Percentiles rank a stretch among this genome's conserved stretches.
These are phyloP conservation scores for Candida sp. DNA, from an alignment of 1,139 yeast genomes.

Conservation along the genomic window DNA sequence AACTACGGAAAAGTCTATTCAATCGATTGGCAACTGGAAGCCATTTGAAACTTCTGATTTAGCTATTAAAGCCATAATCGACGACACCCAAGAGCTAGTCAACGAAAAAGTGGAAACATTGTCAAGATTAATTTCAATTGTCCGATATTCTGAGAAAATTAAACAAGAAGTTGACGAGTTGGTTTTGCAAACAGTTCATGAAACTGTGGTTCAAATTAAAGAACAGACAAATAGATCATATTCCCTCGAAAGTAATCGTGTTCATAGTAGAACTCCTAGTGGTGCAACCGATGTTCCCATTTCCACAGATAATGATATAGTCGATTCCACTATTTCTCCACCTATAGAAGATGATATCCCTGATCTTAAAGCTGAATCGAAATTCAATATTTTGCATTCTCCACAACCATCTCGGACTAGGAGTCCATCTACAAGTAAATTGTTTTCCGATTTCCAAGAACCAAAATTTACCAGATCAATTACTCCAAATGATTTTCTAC, in stretches of 20 bases:
- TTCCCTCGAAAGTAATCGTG: not conserved
- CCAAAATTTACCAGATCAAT: constrained; percentile 32
- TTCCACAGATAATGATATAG: constrained; percentile 3
- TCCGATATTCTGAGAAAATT: constrained; percentile 76
- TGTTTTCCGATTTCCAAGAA: constrained; percentile 24
- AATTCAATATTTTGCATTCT: constrained; percentile 13
- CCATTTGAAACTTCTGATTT: constrained; percentile 60
- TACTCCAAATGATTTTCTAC: constrained; percentile 39
- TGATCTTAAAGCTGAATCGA: not conserved
- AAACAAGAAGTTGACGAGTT: constrained; percentile 77
- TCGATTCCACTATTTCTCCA: not conserved
- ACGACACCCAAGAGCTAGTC: constrained; percentile 65
- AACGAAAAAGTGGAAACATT: constrained; percentile 70
- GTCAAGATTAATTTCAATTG: constrained; percentile 71
- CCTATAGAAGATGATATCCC: not conserved
- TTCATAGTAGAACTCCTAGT: constrained; percentile 1
- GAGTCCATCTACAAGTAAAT: constrained; percentile 22
- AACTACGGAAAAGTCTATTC: constrained; percentile 63
- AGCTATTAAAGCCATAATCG: constrained; percentile 59
- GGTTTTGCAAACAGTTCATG: constrained; percentile 64
- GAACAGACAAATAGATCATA: constrained; percentile 27
- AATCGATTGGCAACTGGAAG: constrained; percentile 50
- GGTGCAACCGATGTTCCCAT: not conserved
- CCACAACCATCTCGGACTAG: constrained; percentile 32
- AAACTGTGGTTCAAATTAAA: constrained; percentile 54